These are phyloP conservation scores for Sanguinoderma infundibulare DNA, from an alignment of 1,284 basidiomycete species.

Conservation along the genomic window DNA sequence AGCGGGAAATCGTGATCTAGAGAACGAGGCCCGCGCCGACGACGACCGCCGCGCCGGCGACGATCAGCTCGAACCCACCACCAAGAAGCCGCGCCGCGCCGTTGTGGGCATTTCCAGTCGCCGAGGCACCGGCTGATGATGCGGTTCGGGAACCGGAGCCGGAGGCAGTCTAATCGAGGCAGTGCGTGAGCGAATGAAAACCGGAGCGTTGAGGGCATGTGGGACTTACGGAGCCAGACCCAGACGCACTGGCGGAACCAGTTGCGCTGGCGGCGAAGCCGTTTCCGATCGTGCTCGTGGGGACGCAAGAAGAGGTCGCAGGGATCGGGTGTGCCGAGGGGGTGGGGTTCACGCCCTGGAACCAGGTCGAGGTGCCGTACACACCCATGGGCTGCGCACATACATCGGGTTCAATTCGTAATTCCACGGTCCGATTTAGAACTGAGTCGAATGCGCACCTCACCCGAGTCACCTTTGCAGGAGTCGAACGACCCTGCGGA, in stretches of 20 bases:
- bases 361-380: slow-evolving; percentile 67
- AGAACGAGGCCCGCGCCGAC: slow-evolving; percentile 17
- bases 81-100: slow-evolving; percentile 13
- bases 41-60: slow-evolving; percentile 18
- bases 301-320: slow-evolving; percentile 56
- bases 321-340: slow-evolving; percentile 64
- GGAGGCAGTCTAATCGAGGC: not conserved
- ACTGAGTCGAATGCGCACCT: slow-evolving; percentile 38
- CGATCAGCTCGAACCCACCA: slow-evolving; percentile 7
- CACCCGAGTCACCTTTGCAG: slow-evolving; percentile 55
- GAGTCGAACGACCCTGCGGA: slow-evolving; percentile 58
- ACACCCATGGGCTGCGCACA: slow-evolving; percentile 65
- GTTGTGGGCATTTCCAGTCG: slow-evolving; percentile 7
- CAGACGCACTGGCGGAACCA: not conserved
- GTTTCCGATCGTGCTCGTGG: slow-evolving; percentile 47
- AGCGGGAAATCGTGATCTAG: too few relatives aligned
- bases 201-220: not conserved
- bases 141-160: slow-evolving; percentile 1
- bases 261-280: slow-evolving; percentile 28
- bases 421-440: not conserved
- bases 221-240: not conserved
- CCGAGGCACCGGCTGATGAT: not conserved
- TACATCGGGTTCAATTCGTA: not conserved
- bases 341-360: slow-evolving; percentile 64
- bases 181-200: not conserved